phyloP scores from a whole-genome alignment of 345 rosid species.

The Citrus cavaleriei region DNA sequence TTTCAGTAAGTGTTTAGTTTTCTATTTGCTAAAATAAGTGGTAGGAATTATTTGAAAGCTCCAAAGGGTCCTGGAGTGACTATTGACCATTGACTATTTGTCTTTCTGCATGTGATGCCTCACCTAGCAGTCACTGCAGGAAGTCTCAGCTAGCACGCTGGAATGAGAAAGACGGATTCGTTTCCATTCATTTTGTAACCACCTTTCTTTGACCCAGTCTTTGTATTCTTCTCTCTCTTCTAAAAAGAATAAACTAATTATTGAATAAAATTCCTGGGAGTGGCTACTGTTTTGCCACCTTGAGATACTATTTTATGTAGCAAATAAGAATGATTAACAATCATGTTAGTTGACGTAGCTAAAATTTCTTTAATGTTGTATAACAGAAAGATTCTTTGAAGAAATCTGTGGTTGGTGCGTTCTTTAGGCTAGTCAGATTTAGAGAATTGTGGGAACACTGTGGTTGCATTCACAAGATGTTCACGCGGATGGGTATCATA shows the following conservation, averaged over 20 bases:
- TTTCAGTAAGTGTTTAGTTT: not conserved
- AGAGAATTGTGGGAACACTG: not conserved
- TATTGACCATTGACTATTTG: not conserved
- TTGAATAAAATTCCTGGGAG: not conserved
- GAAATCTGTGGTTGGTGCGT: not conserved
- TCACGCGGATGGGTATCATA: not conserved
- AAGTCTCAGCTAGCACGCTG: slow-evolving; percentile 13
- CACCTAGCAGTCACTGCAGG: not conserved
- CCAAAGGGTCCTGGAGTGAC: not conserved
- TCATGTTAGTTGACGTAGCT: not conserved
- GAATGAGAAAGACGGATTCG: slow-evolving; percentile 15
- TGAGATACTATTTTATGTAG: not conserved
- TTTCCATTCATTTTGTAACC: slow-evolving; percentile 8
- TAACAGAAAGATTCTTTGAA: slow-evolving; percentile 1
- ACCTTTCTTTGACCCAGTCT: slow-evolving; percentile 14
- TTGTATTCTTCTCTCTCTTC: not conserved
- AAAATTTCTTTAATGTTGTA: not conserved
- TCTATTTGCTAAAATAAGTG: not conserved
- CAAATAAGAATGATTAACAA: not conserved
- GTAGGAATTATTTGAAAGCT: slow-evolving; percentile 4
- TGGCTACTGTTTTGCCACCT: not conserved
- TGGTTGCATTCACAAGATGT: not conserved
- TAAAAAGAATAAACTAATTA: not conserved
- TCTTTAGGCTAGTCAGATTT: not conserved
- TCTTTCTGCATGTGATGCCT: not conserved